Evolutionary conservation across 345 rosid genomes (phyloP).

Genomic region (Lepidium sativum): DNA sequence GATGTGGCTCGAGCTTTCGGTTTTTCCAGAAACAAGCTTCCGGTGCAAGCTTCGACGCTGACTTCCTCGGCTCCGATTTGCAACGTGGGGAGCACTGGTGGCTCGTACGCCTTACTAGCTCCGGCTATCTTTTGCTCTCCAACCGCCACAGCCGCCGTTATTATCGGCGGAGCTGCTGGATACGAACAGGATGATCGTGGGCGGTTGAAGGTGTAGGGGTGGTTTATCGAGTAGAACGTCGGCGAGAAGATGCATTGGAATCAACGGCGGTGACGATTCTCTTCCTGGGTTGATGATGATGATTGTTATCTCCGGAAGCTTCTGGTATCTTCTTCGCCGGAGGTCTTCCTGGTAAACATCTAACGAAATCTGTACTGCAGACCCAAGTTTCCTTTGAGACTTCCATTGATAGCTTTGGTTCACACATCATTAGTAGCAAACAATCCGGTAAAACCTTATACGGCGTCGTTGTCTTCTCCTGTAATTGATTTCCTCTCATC

Average conservation of each 20-base stretch:
- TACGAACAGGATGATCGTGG: constrained; percentile 75
- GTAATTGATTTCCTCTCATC: constrained; percentile 24
- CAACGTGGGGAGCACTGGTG: constrained; percentile 68
- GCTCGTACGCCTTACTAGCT: constrained; percentile 45
- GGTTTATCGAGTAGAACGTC: constrained; percentile 18
- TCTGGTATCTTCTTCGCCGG: constrained; percentile 23
- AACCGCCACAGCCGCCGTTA: constrained; percentile 31
- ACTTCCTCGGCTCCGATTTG: constrained; percentile 85
- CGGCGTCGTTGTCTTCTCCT: constrained; percentile 17
- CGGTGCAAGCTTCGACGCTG: constrained; percentile 58
- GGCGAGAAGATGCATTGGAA: constrained; percentile 27
- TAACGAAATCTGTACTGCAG: constrained; percentile 73
- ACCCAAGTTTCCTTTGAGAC: constrained; percentile 98
- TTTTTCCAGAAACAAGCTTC: constrained; percentile 90
- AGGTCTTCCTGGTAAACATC: constrained; percentile 55
- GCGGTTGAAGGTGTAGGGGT: constrained; percentile 43
- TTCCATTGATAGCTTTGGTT: constrained; percentile 96
- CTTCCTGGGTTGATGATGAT: constrained; percentile 31
- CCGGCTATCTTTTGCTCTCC: constrained; percentile 50
- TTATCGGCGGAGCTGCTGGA: constrained; percentile 51
- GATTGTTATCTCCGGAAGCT: constrained; percentile 13
- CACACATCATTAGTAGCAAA: constrained; percentile 84
- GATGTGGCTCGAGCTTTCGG: constrained; percentile 76
- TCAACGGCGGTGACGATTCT: constrained; percentile 34
- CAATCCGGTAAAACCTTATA: constrained; percentile 67